Evolutionary conservation across 495 filamentous ascomycete genomes (phyloP), one percentile per base, ranked within the genome.

Genomic region (Lophiostoma macrostomum): DNA sequence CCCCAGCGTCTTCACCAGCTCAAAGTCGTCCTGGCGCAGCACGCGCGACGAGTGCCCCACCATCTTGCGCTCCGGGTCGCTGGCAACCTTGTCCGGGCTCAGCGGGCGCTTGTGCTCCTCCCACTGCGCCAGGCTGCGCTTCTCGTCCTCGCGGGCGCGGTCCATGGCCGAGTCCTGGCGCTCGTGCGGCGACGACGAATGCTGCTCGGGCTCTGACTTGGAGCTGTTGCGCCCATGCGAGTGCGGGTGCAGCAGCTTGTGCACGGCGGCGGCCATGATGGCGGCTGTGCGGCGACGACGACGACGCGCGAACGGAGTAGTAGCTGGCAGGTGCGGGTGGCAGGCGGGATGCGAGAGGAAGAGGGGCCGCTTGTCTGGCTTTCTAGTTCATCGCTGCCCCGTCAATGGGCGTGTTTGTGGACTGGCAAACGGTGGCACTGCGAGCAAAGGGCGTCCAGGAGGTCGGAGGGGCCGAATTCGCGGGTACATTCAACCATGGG

Each of bases 1-100:
- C 50, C 93, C 93, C 47, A 98, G 75, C 18, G 91, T 98, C 68
- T 90, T 91, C 56, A 96, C 74, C 19, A 91, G 77, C 32, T 84
- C 71, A 66, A 97, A 96, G 70, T 98, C 91, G 50, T 76, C 73
- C 23, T 90, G 70, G 29, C 69, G 74, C 58, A 87, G 65, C 27
- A 71, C 71, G 42, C 73, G 73, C 12, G 77, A 80, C 13, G 78
- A 76, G 14, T 75, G 68, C 4, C 79, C 81, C 28, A 87, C 69
- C 23, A 74, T 73, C 67, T 83, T 83, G 53, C 79, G 73, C 44
- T 74, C 74, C 31, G 78, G 72, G 53, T 77, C 74, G 19, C 76
- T 67, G 41, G 71, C 70, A 47, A 84, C 73, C 56, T 82, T 69
- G 42, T 71, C 72, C 19, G 81, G 76, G 52, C 75, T 73, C 48